A percentile compares a stretch with the other conserved stretches of the same genome.
These are phyloP conservation scores for Beauveria sp. DNA, from an alignment of 2,329 filamentous ascomycete species.

Conservation along the genomic window DNA sequence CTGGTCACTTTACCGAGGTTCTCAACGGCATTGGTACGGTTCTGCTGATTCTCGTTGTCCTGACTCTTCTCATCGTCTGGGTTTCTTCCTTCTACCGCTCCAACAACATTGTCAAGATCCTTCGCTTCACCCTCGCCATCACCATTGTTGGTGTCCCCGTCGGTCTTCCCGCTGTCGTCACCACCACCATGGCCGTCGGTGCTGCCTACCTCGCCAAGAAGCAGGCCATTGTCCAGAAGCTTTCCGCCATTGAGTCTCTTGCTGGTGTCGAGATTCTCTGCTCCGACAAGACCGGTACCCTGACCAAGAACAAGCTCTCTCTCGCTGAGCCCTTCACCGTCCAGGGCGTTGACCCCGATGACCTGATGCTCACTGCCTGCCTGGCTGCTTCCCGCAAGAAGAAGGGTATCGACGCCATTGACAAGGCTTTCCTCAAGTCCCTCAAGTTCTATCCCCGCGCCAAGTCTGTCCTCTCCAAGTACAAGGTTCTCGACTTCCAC, in stretches of 20 bases:
- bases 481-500: slow-evolving; percentile 76
- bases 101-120: slow-evolving; percentile 69
- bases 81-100: slow-evolving; percentile 81
- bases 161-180: slow-evolving; percentile 87
- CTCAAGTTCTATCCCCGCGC: slow-evolving; percentile 75
- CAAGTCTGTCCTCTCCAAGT: slow-evolving; percentile 73
- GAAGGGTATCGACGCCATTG: slow-evolving; percentile 91
- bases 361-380: slow-evolving; percentile 88
- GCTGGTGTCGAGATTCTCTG: slow-evolving; percentile 91
- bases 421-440: slow-evolving; percentile 88
- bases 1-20: slow-evolving; percentile 86
- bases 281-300: slow-evolving; percentile 88
- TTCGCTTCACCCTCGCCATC: slow-evolving; percentile 79
- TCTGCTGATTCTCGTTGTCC: slow-evolving; percentile 65
- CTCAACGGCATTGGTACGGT: slow-evolving; percentile 80
- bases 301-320: slow-evolving; percentile 92
- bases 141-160: slow-evolving; percentile 89
- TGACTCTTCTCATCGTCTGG: slow-evolving; percentile 79
- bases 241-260: slow-evolving; percentile 84
- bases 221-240: slow-evolving; percentile 88
- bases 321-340: slow-evolving; percentile 79
- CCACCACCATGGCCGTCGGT: slow-evolving; percentile 91
- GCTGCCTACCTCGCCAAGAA: slow-evolving; percentile 87
- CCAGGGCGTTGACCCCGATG: slow-evolving; percentile 72
- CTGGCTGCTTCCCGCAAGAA: slow-evolving; percentile 87